Evolutionary conservation across 768 basidiomycete species (phyloP), one percentile per base, ranked within the genome.

Genomic region (Collybiopsis luxurians): DNA sequence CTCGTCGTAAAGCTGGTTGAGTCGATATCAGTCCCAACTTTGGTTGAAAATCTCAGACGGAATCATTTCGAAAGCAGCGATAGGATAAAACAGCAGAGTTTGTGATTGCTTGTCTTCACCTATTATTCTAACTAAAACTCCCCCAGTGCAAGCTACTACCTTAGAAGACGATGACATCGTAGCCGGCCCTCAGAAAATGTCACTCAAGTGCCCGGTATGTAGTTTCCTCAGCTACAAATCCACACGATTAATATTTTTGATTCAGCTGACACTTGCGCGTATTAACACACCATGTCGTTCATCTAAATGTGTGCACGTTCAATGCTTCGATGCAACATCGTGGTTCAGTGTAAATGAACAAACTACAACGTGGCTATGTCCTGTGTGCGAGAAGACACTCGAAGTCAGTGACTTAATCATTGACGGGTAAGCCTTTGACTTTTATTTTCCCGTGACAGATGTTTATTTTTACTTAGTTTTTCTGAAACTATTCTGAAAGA

Each of bases 301-400:
- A 0, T 79, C 75, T n/a, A 77, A 79, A 58, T 98, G 97, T 66
- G 85, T 90, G 36, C 97, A 98, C 71, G 75, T 90, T 6, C 91
- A 95, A 63, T 99, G 97, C 69, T 99, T 98, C 71, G 97, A 99
- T 71, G 95, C 95, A 0, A 80, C 79, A 17, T 92, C 90, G 39
- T 99, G 95, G 95, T 92, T 89, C 66, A 87, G 88, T 4, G 85
- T 96, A 68, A 98, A 97, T 85, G 92, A 96, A 66, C 88, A 92
- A 73, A 98, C 95, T 9, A 97, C 96, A 2, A 95, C 94, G 28
- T 99, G 92, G 89, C 71, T 89, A 45, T 98, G 97, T 71, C 96
- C 97, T 26, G 89, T 94, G 42, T 98, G 97, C 71, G 92, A 93
- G 68, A 86, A 83, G 65, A 74, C 79, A 45, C 70, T 99, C 53